A percentile compares a stretch with the other conserved stretches of the same genome.
Evolutionary conservation across 345 rosid genomes (phyloP).

Genomic region (Schrenkiella parvula): DNA sequence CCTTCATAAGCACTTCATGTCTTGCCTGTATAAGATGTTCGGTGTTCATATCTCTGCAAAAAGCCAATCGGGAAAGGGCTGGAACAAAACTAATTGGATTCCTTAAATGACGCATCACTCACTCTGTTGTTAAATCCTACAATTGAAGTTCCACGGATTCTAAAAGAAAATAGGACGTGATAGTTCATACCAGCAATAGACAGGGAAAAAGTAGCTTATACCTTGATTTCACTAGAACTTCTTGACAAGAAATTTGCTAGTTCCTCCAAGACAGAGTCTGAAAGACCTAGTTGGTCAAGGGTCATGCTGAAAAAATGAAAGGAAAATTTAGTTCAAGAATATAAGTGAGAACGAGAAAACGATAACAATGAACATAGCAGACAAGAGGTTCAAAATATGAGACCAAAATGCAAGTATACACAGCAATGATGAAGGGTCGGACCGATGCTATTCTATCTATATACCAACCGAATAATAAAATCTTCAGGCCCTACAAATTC

Average conservation of each 20-base stretch:
- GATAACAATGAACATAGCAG: conserved; percentile 1
- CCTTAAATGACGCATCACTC: conserved; percentile 2
- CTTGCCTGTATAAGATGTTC: conserved; percentile 99
- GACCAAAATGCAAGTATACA: conserved; percentile 14
- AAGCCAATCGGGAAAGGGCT: conserved; percentile 78
- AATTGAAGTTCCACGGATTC: conserved; percentile 10
- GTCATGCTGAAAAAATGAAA: conserved; percentile 63
- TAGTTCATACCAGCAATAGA: neutral
- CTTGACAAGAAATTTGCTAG: conserved; percentile 67
- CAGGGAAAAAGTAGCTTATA: conserved; percentile 27
- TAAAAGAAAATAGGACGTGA: conserved; percentile 2
- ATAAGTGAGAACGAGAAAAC: neutral
- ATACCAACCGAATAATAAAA: conserved; percentile 80
- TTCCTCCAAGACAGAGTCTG: conserved; percentile 66
- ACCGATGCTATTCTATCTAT: neutral
- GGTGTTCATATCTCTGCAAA: conserved; percentile 97
- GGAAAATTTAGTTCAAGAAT: neutral
- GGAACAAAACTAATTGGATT: conserved; percentile 60
- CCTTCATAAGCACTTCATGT: conserved; percentile 66
- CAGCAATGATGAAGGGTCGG: neutral
- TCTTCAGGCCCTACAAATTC: conserved; percentile 79
- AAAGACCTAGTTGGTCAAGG: conserved; percentile 62
- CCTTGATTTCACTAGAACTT: conserved; percentile 79
- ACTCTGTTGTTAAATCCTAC: conserved; percentile 18
- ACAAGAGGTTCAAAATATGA: neutral